Evolutionary conservation across 1,284 basidiomycete species (phyloP).

Genomic region (Baeospora myosura): DNA sequence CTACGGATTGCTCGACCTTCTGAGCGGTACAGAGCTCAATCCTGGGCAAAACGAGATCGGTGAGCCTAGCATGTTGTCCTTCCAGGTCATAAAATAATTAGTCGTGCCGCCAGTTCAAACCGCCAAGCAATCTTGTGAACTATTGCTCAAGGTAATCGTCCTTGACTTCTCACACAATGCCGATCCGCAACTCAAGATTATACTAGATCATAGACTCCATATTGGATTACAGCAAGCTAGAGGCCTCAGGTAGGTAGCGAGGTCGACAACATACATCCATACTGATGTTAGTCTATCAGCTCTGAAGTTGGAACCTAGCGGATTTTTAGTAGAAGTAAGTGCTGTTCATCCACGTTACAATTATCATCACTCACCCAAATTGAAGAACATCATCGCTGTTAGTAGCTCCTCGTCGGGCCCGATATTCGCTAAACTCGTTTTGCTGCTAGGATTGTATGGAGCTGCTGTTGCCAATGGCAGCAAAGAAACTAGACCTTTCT

Average conservation of each 20-base stretch:
- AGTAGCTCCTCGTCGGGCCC: not conserved
- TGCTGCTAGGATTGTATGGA: conserved; percentile 60
- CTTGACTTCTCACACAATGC: not conserved
- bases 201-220: conserved; percentile 67
- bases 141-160: conserved; percentile 49
- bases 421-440: conserved; percentile 3
- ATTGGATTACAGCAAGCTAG: conserved; percentile 66
- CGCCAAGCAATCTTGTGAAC: conserved; percentile 66
- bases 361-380: conserved; percentile 1
- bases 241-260: conserved; percentile 48
- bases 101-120: conserved; percentile 47
- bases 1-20: conserved; percentile 61
- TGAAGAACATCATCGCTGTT: conserved; percentile 56
- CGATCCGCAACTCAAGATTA: not conserved
- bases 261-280: not conserved
- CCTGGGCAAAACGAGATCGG: conserved; percentile 62
- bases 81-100: not conserved
- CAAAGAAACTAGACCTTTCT: conserved; percentile 62
- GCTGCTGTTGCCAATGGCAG: conserved; percentile 61
- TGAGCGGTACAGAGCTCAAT: conserved; percentile 60
- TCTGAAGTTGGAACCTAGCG: conserved; percentile 58
- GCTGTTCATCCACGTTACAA: not conserved
- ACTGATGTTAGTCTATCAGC: conserved; percentile 29
- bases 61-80: conserved; percentile 17
- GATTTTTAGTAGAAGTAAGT: conserved; percentile 53